Conservation (phyloP, 441 rosid species). For the California macrophylla region DNA sequence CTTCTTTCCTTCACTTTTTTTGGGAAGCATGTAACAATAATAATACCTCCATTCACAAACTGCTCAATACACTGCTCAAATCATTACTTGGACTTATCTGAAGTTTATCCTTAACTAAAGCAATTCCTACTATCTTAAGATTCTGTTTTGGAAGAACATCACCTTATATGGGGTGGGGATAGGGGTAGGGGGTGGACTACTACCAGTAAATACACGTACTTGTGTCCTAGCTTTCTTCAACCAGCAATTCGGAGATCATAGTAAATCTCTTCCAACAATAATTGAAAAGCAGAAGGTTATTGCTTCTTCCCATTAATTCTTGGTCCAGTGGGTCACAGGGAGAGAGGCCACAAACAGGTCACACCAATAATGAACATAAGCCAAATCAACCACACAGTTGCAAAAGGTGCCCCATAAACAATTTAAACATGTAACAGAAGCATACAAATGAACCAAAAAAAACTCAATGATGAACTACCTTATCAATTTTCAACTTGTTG, state of each 20-base stretch:
- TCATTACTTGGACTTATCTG: neutral
- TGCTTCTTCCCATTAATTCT: too few relatives aligned
- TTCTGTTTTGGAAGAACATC: neutral
- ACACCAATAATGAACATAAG: too few relatives aligned
- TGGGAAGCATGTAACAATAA: neutral
- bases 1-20: neutral
- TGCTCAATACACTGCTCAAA: neutral
- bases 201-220: too few relatives aligned
- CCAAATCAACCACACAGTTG: too few relatives aligned
- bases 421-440: neutral
- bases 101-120: neutral
- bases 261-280: too few relatives aligned
- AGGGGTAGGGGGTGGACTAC: too few relatives aligned
- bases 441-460: neutral
- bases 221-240: too few relatives aligned
- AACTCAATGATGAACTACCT: conserved; percentile 34
- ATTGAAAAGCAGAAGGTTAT: too few relatives aligned
- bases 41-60: neutral
- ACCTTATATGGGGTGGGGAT: too few relatives aligned
- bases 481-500: conserved; percentile 80
- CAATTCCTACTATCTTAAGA: neutral
- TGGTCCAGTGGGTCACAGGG: too few relatives aligned
- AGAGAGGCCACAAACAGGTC: too few relatives aligned
- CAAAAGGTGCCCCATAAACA: neutral
- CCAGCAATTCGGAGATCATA: too few relatives aligned